phyloP scores from a whole-genome alignment of 306 rosid genomes.

The Cicer yamashitae region DNA sequence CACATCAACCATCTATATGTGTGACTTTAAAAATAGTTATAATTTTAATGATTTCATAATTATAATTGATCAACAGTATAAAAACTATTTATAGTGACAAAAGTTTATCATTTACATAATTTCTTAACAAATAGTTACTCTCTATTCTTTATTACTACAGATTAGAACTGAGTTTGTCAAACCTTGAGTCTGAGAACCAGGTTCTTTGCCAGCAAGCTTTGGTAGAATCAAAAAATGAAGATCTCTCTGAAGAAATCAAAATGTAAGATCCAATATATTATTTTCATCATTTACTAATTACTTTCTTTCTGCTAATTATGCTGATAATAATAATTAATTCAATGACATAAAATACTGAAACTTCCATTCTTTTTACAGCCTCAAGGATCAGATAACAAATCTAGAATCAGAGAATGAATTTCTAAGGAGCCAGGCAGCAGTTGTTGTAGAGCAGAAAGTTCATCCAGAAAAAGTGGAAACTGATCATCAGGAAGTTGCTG shows the following conservation, averaged over 20 bases:
- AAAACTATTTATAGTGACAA: too few species aligned
- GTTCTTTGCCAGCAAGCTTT: conserved; percentile 86
- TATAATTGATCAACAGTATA: too few species aligned
- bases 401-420: conserved; percentile 74
- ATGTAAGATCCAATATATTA: conserved; percentile 51
- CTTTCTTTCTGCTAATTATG: not conserved
- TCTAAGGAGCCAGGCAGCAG: conserved; percentile 59
- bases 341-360: too few species aligned
- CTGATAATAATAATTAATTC: too few species aligned
- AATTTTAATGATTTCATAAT: too few species aligned
- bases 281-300: not conserved
- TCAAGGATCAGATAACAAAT: conserved; percentile 63
- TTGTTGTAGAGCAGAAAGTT: conserved; percentile 46
- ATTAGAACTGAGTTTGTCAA: conserved; percentile 74
- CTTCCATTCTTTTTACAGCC: conserved; percentile 50
- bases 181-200: conserved; percentile 86
- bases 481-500: conserved; percentile 40
- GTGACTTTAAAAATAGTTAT: too few species aligned
- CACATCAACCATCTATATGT: too few species aligned
- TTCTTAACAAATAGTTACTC: too few species aligned
- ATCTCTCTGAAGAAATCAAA: conserved; percentile 72
- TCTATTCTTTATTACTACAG: conserved; percentile 54
- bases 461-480: conserved; percentile 49
- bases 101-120: too few species aligned
- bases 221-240: conserved; percentile 75